phyloP scores from a whole-genome alignment of 2,329 filamentous ascomycete species.

The Pseudocercospora pini-densiflorae region DNA sequence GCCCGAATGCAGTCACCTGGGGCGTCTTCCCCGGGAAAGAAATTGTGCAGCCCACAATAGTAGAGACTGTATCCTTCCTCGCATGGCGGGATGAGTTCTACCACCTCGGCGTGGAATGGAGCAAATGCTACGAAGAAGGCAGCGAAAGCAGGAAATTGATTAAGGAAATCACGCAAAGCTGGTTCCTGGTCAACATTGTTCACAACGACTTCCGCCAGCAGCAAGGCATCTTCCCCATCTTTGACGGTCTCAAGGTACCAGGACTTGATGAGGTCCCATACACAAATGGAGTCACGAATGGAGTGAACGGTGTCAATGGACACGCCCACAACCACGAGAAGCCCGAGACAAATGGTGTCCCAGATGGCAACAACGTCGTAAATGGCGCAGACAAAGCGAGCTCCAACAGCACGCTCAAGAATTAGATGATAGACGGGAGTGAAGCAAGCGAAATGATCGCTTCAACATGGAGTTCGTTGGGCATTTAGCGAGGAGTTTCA shows the following conservation, averaged over 20 bases:
- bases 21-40: conserved; percentile 98
- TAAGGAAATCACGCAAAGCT: conserved; percentile 81
- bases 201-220: conserved; percentile 96
- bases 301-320: conserved; percentile 20
- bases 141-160: conserved; percentile 81
- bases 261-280: conserved; percentile 57
- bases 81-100: conserved; percentile 99
- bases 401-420: conserved; percentile 33
- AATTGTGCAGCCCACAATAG: conserved; percentile 99
- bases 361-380: conserved; percentile 37
- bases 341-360: conserved; percentile 38
- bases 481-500: conserved; percentile 33
- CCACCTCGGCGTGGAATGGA: conserved; percentile 90
- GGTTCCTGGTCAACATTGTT: conserved; percentile 96
- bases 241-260: conserved; percentile 75
- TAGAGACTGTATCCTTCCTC: conserved; percentile 95
- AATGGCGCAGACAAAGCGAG: conserved; percentile 35
- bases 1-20: conserved; percentile 97
- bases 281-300: conserved; percentile 20
- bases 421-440: conserved; percentile 25
- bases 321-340: conserved; percentile 21
- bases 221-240: conserved; percentile 80
- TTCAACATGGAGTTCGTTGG: conserved; percentile 10
- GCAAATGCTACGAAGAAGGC: conserved; percentile 79
- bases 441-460: conserved; percentile 9